Evolutionary conservation across 2,329 filamentous ascomycete species (phyloP).

Genomic region (Trichoderma semiorbis): DNA sequence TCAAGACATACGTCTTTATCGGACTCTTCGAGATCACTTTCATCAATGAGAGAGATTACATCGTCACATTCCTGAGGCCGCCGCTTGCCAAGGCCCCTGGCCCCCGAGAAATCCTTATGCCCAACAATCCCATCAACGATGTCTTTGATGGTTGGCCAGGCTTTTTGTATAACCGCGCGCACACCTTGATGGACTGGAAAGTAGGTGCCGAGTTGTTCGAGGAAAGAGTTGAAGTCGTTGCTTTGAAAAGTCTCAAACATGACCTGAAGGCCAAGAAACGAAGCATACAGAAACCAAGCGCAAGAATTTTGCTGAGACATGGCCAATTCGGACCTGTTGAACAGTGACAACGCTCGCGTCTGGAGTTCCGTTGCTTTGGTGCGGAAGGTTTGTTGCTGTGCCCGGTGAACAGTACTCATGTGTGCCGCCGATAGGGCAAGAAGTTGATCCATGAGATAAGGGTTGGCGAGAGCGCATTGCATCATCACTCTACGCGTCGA

Average conservation of each 20-base stretch:
- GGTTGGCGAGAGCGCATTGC: conserved; percentile 21
- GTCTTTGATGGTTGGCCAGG: conserved; percentile 23
- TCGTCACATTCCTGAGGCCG: neutral
- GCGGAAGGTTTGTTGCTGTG: conserved; percentile 23
- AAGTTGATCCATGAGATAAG: conserved; percentile 36
- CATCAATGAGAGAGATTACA: neutral
- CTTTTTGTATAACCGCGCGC: conserved; percentile 28
- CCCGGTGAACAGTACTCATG: conserved; percentile 27
- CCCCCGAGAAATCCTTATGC: neutral
- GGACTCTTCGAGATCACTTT: neutral
- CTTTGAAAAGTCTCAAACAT: conserved; percentile 40
- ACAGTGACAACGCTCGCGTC: conserved; percentile 32
- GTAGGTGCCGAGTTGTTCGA: conserved; percentile 32
- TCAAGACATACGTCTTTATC: conserved; percentile 17
- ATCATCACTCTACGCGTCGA: conserved; percentile 10
- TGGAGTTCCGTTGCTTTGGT: conserved; percentile 36
- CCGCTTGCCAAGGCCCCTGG: neutral
- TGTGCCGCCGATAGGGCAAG: conserved; percentile 39
- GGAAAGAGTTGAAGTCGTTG: conserved; percentile 29
- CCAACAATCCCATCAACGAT: neutral
- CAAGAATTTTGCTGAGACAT: conserved; percentile 27
- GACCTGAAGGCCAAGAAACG: conserved; percentile 38
- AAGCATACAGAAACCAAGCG: conserved; percentile 35
- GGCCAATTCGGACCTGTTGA: conserved; percentile 24
- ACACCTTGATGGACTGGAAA: conserved; percentile 36